Conservation (phyloP, 2,329 filamentous ascomycete species). For the Cordyceps cateniannulata region DNA sequence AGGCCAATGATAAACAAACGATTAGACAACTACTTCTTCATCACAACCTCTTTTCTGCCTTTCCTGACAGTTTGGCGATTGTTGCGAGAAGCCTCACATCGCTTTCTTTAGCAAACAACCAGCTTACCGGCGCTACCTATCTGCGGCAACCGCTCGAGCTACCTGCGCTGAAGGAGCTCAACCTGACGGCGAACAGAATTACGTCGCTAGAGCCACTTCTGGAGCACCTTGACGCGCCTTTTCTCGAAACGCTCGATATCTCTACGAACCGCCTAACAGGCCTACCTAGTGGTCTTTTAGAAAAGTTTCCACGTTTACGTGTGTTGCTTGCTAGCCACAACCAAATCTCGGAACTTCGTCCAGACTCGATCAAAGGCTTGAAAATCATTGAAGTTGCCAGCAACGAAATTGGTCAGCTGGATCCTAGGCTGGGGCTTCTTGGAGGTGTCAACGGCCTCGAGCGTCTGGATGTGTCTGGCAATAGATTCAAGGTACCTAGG, state of each 20-base stretch:
- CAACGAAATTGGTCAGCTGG: slow-evolving; percentile 78
- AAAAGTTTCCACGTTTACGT: slow-evolving; percentile 62
- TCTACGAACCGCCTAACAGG: slow-evolving; percentile 73
- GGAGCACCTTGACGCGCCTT: slow-evolving; percentile 63
- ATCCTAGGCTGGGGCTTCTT: slow-evolving; percentile 73
- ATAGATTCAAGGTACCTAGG: slow-evolving; percentile 80
- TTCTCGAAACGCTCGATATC: slow-evolving; percentile 70
- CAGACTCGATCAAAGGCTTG: slow-evolving; percentile 67
- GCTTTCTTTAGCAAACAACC: slow-evolving; percentile 71
- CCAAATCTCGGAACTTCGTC: slow-evolving; percentile 64
- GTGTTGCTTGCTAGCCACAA: slow-evolving; percentile 75
- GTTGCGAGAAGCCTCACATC: slow-evolving; percentile 65
- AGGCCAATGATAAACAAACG: slow-evolving; percentile 44
- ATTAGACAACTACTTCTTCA: slow-evolving; percentile 61
- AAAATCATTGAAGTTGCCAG: slow-evolving; percentile 70
- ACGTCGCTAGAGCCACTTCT: slow-evolving; percentile 62
- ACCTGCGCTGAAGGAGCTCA: slow-evolving; percentile 69
- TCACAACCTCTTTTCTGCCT: slow-evolving; percentile 64
- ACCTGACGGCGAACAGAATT: slow-evolving; percentile 67
- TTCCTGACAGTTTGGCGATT: slow-evolving; percentile 66
- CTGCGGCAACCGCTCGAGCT: slow-evolving; percentile 62
- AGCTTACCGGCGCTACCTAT: slow-evolving; percentile 58
- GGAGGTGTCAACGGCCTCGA: slow-evolving; percentile 55
- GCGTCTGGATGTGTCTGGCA: slow-evolving; percentile 72
- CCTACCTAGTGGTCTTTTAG: slow-evolving; percentile 57